Evolutionary conservation across 2,329 filamentous ascomycete genomes (phyloP).

Genomic region (Dryadomyces quercivorus): DNA sequence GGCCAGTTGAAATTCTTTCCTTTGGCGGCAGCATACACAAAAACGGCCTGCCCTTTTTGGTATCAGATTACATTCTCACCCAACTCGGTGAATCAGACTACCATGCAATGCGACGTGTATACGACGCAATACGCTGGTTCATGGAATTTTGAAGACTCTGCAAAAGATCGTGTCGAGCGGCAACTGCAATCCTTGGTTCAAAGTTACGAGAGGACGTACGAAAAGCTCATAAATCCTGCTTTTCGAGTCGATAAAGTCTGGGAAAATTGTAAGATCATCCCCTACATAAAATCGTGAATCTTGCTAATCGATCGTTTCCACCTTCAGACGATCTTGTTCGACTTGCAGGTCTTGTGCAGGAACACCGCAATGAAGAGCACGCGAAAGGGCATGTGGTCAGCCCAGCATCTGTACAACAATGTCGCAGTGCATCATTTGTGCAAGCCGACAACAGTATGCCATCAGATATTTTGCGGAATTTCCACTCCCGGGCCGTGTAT

Average conservation of each 20-base stretch:
- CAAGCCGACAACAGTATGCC: conserved; percentile 2
- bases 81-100: not conserved
- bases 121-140: not conserved
- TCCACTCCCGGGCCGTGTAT: not conserved
- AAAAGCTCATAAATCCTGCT: not conserved
- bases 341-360: not conserved
- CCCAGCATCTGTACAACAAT: not conserved
- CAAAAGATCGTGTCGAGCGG: not conserved
- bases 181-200: not conserved
- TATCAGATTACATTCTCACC: not conserved
- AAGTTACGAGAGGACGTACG: not conserved
- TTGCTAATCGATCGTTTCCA: not conserved
- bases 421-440: not conserved
- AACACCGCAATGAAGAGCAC: not conserved
- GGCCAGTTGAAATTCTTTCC: not conserved
- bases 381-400: not conserved
- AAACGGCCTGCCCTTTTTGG: not conserved
- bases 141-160: not conserved
- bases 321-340: not conserved
- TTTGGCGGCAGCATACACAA: not conserved
- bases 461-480: not conserved
- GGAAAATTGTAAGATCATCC: not conserved
- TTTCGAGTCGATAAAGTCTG: not conserved
- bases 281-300: not conserved
- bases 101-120: conserved; percentile 2